Conservation (phyloP, 306 rosid species). For the Pyrus betulifolia region DNA sequence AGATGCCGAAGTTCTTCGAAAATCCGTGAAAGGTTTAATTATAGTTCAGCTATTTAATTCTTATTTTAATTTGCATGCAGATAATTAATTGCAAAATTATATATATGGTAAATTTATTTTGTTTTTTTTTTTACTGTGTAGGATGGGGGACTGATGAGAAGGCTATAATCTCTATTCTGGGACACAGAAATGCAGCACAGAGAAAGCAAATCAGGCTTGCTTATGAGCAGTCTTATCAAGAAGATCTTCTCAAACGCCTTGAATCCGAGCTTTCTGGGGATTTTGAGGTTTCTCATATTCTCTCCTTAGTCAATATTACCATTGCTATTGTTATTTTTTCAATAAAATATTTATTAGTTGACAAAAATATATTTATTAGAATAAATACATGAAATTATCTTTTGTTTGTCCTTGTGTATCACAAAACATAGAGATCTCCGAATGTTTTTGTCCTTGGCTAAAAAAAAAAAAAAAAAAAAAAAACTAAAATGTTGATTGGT, state of each 20-base stretch:
- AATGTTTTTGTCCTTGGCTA: neutral
- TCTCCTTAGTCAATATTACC: neutral
- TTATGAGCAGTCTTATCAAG: slow-evolving; percentile 51
- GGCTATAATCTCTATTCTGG: slow-evolving; percentile 47
- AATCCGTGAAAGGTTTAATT: slow-evolving; percentile 37
- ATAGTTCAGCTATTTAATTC: neutral
- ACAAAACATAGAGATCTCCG: neutral
- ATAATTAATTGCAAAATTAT: neutral
- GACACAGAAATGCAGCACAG: slow-evolving; percentile 55
- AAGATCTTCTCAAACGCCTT: slow-evolving; percentile 81
- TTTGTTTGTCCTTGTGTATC: neutral
- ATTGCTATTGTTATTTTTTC: neutral
- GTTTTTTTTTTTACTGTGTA: neutral
- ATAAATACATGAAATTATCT: too few species aligned
- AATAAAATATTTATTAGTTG: neutral
- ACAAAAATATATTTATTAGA: neutral
- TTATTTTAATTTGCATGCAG: neutral
- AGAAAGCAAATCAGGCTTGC: slow-evolving; percentile 61
- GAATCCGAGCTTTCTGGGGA: slow-evolving; percentile 77
- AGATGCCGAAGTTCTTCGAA: slow-evolving; percentile 61
- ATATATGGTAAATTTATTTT: neutral
- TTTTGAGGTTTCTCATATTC: slow-evolving; percentile 44
- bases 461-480: too few species aligned
- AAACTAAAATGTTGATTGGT: too few species aligned
- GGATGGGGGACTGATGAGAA: slow-evolving; percentile 92